Conservation (phyloP, 2,329 filamentous ascomycete genomes). For the Paradendryphiella salina region DNA sequence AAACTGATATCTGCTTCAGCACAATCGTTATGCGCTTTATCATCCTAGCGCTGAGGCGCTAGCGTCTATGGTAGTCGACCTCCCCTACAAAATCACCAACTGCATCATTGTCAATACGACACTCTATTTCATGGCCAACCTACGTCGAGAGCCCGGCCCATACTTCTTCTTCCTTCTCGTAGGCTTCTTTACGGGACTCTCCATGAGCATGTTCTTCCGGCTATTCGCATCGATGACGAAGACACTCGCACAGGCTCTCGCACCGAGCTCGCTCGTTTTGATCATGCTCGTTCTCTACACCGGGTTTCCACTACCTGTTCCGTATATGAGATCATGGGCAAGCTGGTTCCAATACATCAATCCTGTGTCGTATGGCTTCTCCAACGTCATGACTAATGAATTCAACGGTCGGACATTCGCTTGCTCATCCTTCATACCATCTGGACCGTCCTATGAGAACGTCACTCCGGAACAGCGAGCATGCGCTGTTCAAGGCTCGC, state of each 20-base stretch:
- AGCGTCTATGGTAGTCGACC: conserved; percentile 46
- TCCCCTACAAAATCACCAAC: conserved; percentile 52
- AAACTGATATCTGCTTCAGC: conserved; percentile 51
- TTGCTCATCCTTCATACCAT: conserved; percentile 46
- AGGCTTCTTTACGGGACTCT: conserved; percentile 59
- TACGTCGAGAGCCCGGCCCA: conserved; percentile 60
- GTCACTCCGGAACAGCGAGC: conserved; percentile 36
- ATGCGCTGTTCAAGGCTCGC: conserved; percentile 43
- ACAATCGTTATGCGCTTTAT: conserved; percentile 79
- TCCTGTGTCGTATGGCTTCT: conserved; percentile 76
- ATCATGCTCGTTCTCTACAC: conserved; percentile 66
- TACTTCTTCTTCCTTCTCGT: conserved; percentile 82
- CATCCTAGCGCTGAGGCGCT: conserved; percentile 82
- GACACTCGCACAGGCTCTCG: conserved; percentile 61
- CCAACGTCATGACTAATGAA: conserved; percentile 78
- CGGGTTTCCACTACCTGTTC: conserved; percentile 67
- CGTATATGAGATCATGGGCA: conserved; percentile 55
- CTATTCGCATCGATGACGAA: conserved; percentile 73
- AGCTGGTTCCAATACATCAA: conserved; percentile 67
- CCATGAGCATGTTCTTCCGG: conserved; percentile 82
- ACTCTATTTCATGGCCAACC: conserved; percentile 52
- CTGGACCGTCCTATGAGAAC: conserved; percentile 41
- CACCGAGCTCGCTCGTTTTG: conserved; percentile 59
- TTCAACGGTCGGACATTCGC: conserved; percentile 27
- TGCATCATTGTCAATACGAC: conserved; percentile 47